These are phyloP conservation scores for Marasmius sp. DNA, from an alignment of 1,284 basidiomycete species.

Conservation along the genomic window DNA sequence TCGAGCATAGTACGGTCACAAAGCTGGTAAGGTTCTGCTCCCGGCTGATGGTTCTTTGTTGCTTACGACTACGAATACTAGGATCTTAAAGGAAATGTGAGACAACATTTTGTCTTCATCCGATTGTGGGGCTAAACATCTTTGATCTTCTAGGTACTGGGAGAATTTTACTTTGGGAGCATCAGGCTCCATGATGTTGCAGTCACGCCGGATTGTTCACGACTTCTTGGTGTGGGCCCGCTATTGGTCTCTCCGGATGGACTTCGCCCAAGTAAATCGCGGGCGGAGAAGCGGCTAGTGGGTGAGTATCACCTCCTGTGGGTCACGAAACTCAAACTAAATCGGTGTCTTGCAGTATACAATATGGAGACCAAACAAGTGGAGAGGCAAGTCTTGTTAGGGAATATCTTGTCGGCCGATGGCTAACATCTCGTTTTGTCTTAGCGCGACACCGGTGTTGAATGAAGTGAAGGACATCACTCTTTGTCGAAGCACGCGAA, in stretches of 20 bases:
- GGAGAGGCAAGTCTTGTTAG: slow-evolving; percentile 55
- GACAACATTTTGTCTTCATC: slow-evolving; percentile 5
- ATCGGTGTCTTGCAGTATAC: slow-evolving; percentile 50
- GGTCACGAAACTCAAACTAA: slow-evolving; percentile 1
- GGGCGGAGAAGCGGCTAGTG: slow-evolving; percentile 75
- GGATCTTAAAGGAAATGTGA: slow-evolving; percentile 52
- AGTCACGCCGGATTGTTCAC: slow-evolving; percentile 63
- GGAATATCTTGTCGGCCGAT: not conserved
- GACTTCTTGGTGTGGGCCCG: slow-evolving; percentile 72
- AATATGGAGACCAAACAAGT: slow-evolving; percentile 62
- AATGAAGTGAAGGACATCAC: slow-evolving; percentile 77
- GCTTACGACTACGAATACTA: slow-evolving; percentile 20
- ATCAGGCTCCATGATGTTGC: slow-evolving; percentile 75
- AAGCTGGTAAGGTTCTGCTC: slow-evolving; percentile 32
- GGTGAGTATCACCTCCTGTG: slow-evolving; percentile 41
- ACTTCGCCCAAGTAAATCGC: slow-evolving; percentile 71
- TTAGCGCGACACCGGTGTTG: slow-evolving; percentile 59
- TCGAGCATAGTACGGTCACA: slow-evolving; percentile 40
- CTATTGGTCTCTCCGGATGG: slow-evolving; percentile 60
- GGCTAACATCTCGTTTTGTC: not conserved
- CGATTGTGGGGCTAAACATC: not conserved
- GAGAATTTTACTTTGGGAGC: slow-evolving; percentile 60
- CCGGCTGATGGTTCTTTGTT: not conserved
- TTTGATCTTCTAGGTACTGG: slow-evolving; percentile 42
- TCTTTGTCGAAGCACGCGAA: slow-evolving; percentile 46